Evolutionary conservation across 2,329 filamentous ascomycete genomes (phyloP).

Genomic region (Clonostachys solani): DNA sequence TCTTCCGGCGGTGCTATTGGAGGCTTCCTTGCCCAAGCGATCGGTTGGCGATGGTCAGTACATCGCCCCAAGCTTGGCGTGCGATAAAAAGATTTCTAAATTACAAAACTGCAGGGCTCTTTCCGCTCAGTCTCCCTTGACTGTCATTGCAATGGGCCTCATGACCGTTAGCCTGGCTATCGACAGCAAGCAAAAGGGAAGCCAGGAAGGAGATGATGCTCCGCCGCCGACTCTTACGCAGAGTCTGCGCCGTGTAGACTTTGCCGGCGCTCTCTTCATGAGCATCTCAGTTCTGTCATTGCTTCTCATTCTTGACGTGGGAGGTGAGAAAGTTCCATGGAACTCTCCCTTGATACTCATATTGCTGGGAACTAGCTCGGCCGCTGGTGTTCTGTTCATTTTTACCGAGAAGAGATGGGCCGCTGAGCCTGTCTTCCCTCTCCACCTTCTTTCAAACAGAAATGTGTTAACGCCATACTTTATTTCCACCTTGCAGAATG

Average conservation of each 20-base stretch:
- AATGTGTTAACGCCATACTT: conserved; percentile 64
- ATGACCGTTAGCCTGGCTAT: conserved; percentile 61
- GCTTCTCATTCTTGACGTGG: conserved; percentile 62
- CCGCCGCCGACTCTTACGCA: conserved; percentile 42
- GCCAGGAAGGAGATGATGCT: conserved; percentile 26
- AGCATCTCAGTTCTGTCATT: conserved; percentile 62
- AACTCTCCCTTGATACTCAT: conserved; percentile 51
- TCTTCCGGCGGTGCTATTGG: conserved; percentile 66
- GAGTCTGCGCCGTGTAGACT: conserved; percentile 61
- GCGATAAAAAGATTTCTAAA: no score
- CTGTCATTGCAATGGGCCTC: conserved; percentile 57
- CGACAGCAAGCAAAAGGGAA: conserved; percentile 30
- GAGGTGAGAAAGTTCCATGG: conserved; percentile 71
- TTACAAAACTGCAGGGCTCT: conserved; percentile 44
- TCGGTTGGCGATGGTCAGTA: conserved; percentile 67
- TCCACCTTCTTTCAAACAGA: conserved; percentile 66
- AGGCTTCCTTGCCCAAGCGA: conserved; percentile 65
- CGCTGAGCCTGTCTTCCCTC: conserved; percentile 68
- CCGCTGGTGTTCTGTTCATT: conserved; percentile 55
- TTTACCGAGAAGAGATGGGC: conserved; percentile 66
- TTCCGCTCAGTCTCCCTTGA: conserved; percentile 64
- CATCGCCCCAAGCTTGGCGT: no score
- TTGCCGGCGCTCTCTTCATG: conserved; percentile 64
- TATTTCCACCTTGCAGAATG: conserved; percentile 69
- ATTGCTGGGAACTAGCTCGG: conserved; percentile 31